phyloP scores from a whole-genome alignment of 768 basidiomycete genomes.

The Mrakia hoshinonis region DNA sequence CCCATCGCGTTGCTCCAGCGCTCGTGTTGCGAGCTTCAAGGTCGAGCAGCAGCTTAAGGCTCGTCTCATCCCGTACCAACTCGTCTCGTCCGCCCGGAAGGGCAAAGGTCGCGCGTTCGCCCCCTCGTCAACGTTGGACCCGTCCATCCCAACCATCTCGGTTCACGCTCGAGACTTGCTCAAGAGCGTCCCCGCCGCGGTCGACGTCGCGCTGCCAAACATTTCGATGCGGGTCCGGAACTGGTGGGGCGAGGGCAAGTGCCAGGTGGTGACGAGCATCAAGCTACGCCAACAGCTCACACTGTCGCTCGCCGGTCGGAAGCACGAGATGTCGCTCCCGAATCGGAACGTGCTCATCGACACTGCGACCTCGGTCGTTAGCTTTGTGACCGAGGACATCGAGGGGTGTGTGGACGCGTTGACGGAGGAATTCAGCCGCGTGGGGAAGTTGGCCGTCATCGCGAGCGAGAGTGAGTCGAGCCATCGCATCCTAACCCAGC shows the following conservation, averaged over 20 bases:
- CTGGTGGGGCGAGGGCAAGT: conserved; percentile 73
- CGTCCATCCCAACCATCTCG: conserved; percentile 66
- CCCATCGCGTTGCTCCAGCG: conserved; percentile 46
- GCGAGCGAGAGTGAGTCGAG: conserved; percentile 64
- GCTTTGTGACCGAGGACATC: conserved; percentile 76
- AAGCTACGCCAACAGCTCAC: conserved; percentile 49
- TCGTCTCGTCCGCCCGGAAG: conserved; percentile 43
- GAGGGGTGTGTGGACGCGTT: conserved; percentile 84
- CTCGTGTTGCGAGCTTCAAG: conserved; percentile 79
- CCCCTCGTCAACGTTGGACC: not conserved
- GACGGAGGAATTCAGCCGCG: conserved; percentile 81
- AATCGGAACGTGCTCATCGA: conserved; percentile 84
- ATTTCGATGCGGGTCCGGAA: conserved; percentile 79
- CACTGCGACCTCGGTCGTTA: conserved; percentile 75
- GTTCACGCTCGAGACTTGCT: conserved; percentile 74
- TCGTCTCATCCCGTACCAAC: conserved; percentile 65
- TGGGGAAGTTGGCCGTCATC: conserved; percentile 88
- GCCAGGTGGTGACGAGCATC: conserved; percentile 69
- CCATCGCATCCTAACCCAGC: not conserved
- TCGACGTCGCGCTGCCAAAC: conserved; percentile 86
- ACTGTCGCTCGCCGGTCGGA: conserved; percentile 29
- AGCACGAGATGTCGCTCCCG: conserved; percentile 51
- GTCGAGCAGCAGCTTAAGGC: conserved; percentile 80
- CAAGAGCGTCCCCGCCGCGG: conserved; percentile 64
- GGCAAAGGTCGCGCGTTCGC: conserved; percentile 7